Evolutionary conservation across 345 rosid species (phyloP), one percentile per base, ranked within the genome.

Genomic region (Microthlaspi erraticum): DNA sequence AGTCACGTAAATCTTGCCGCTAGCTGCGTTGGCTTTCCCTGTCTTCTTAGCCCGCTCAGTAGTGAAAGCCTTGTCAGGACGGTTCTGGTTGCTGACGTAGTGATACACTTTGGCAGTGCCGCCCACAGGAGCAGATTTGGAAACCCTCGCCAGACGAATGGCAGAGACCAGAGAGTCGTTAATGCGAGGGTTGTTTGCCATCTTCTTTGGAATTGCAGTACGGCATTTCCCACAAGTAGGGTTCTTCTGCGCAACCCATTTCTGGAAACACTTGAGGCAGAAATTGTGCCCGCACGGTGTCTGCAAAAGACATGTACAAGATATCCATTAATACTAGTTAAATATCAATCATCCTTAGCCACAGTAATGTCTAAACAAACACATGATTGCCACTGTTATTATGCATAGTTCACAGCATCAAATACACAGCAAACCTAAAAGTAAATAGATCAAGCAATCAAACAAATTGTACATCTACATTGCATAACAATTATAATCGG

Each of bases 261-360:
- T 87, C 75, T 84, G 67, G n/a, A 91, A 91, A 63, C 97, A 91
- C 37, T 75, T 85, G 8, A 91, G 46, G 61, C 95, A 88, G 50
- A 87, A 88, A 7, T 91, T 91, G 68, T 88, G 97, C 5, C 97
- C 97, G 23, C 94, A 90, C 2, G 97, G 88, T 7, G 88, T 85
- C 93, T 90, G 86, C 5, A 72, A 72, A 20, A 49, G 12, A 18
- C 9, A 8, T 9, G 9, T 4, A 75, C 38, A 71, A 52, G 10
- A 45, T 4, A 38, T 7, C 19, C 64, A 72, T 72, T 19, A 70
- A 9, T 14, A n/a, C 0, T 26, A 14, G 3, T 14, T 4, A 8
- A 3, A 31, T 3, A 16, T 52, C 29, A 16, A 16, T 61, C 38
- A 6, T 20, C 6, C 16, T 45, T 6, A 34, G 3, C 1, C 6